These are phyloP conservation scores for Xylaria intraflava DNA, from an alignment of 495 filamentous ascomycete genomes.

Conservation along the genomic window DNA sequence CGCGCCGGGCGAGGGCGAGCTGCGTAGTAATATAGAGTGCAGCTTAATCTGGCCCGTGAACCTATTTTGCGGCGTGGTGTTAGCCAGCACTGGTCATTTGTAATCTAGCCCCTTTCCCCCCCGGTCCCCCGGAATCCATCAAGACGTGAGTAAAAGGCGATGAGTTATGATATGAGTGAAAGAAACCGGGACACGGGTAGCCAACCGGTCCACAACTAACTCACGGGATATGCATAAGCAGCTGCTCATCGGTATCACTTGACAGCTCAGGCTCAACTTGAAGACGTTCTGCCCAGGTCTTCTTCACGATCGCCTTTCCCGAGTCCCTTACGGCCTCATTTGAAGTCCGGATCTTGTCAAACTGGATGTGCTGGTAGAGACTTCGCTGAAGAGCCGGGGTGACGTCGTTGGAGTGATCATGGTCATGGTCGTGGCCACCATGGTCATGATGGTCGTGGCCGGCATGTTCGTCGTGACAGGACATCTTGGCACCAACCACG, in stretches of 20 bases:
- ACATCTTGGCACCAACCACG: slow-evolving; percentile 30
- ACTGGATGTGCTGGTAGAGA: slow-evolving; percentile 85
- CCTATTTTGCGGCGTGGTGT: slow-evolving; percentile 37
- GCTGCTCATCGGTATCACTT: slow-evolving; percentile 86
- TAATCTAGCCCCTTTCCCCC: background rate
- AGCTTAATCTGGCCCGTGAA: slow-evolving; percentile 92
- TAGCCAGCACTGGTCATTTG: background rate
- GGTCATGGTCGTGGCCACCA: slow-evolving; percentile 31
- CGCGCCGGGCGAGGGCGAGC: slow-evolving; percentile 60
- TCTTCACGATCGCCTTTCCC: slow-evolving; percentile 71
- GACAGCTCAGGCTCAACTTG: slow-evolving; percentile 62
- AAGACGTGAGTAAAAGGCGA: background rate
- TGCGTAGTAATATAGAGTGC: slow-evolving; percentile 78
- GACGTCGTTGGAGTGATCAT: slow-evolving; percentile 79
- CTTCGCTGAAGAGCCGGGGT: slow-evolving; percentile 52
- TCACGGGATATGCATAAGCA: slow-evolving; percentile 88
- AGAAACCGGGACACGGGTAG: too few relatives aligned
- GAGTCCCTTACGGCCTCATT: slow-evolving; percentile 68
- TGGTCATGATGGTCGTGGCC: slow-evolving; percentile 26
- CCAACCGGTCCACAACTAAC: too few relatives aligned
- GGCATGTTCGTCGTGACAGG: slow-evolving; percentile 40
- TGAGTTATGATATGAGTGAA: too few relatives aligned
- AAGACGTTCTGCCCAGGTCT: slow-evolving; percentile 81
- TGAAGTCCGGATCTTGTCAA: slow-evolving; percentile 74
- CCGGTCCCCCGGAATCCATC: background rate